phyloP scores from a whole-genome alignment of 2,329 filamentous ascomycete genomes.

The Curvularia sp. region DNA sequence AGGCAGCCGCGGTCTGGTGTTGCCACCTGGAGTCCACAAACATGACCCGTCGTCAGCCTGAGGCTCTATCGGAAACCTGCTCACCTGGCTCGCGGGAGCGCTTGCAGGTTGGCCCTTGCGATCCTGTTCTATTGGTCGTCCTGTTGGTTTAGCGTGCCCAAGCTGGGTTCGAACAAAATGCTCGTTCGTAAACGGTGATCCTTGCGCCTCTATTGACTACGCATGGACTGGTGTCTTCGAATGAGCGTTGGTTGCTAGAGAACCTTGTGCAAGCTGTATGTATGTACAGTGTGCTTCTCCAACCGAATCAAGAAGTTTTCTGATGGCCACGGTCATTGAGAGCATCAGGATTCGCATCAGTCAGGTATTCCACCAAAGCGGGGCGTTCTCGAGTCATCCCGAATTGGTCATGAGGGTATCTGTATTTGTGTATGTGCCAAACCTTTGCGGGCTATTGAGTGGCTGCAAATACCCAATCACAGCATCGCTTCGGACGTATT shows the following conservation, averaged over 20 bases:
- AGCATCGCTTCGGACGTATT: neutral
- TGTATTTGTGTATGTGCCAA: constrained; percentile 1
- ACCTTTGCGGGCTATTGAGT: neutral
- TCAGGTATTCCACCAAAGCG: neutral
- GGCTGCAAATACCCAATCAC: constrained; percentile 5
- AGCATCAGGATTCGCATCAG: neutral
- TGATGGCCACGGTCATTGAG: too few species aligned
- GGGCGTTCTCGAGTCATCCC: neutral
- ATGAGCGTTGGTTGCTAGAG: neutral
- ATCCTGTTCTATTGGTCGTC: neutral
- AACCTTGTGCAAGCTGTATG: neutral
- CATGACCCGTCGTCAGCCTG: neutral
- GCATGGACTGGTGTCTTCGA: neutral
- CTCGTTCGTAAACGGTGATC: neutral
- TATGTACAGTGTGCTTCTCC: neutral
- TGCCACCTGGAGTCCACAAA: neutral
- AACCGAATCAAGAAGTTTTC: neutral
- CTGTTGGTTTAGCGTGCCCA: constrained; percentile 1
- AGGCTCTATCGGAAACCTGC: constrained; percentile 7
- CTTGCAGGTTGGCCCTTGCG: too few species aligned
- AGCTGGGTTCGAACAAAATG: neutral
- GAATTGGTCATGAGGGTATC: neutral
- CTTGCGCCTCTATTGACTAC: neutral
- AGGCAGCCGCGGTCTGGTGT: neutral
- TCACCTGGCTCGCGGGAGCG: neutral